A percentile compares a stretch with the other conserved stretches of the same genome.
Conservation (phyloP, 768 basidiomycete genomes). For the Collybiopsis luxurians region DNA sequence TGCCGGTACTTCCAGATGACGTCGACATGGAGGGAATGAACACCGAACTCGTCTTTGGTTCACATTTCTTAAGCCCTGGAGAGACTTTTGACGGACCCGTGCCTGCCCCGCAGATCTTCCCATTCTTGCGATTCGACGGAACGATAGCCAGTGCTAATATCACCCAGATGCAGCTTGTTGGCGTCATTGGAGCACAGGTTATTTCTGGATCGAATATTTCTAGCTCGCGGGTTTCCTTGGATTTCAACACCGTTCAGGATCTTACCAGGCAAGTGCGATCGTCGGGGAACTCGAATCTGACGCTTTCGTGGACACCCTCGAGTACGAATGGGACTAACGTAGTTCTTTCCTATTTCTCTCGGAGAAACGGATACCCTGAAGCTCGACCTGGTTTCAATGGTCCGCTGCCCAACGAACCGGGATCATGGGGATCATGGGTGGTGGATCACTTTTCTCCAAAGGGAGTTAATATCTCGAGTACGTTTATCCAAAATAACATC, state of each 20-base stretch:
- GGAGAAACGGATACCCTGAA: slow-evolving; percentile 15
- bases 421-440: slow-evolving; percentile 15
- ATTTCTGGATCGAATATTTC: slow-evolving; percentile 9
- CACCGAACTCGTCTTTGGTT: slow-evolving; percentile 16
- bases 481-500: slow-evolving; percentile 14
- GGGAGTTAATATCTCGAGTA: slow-evolving; percentile 12
- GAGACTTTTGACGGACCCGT: slow-evolving; percentile 9
- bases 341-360: slow-evolving; percentile 14
- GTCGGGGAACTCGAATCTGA: slow-evolving; percentile 4
- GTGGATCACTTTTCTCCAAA: slow-evolving; percentile 15
- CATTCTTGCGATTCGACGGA: slow-evolving; percentile 7
- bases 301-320: slow-evolving; percentile 10
- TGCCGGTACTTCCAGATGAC: slow-evolving; percentile 12
- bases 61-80: slow-evolving; percentile 10
- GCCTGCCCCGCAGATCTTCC: slow-evolving; percentile 11
- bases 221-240: slow-evolving; percentile 9
- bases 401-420: slow-evolving; percentile 8
- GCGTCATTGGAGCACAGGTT: slow-evolving; percentile 14
- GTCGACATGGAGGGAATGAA: slow-evolving; percentile 16
- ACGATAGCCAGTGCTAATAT: slow-evolving; percentile 14
- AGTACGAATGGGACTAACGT: slow-evolving; percentile 13
- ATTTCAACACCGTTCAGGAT: slow-evolving; percentile 16
- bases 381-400: slow-evolving; percentile 13
- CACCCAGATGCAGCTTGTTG: slow-evolving; percentile 10
- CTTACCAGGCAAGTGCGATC: slow-evolving; percentile 10